A percentile compares a stretch with the other conserved stretches of the same genome.
These are phyloP conservation scores for Colletotrichum sidae DNA, from an alignment of 2,329 filamentous ascomycete species.

Conservation along the genomic window DNA sequence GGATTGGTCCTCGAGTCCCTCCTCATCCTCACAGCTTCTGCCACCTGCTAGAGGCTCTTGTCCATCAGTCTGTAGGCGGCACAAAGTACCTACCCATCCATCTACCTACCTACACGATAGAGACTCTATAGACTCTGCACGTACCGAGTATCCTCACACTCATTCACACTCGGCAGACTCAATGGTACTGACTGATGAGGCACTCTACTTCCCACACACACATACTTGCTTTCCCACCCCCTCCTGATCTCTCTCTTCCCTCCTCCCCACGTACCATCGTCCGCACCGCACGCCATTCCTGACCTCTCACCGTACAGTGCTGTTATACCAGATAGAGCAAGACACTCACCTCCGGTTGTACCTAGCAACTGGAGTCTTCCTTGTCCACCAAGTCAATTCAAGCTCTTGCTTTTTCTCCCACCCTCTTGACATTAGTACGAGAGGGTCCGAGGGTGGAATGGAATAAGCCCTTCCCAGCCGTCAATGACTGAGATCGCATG, in stretches of 20 bases:
- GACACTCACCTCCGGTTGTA: constrained; percentile 26
- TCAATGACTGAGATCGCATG: constrained; percentile 36
- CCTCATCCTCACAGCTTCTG: too few relatives aligned
- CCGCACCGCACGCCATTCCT: constrained; percentile 18
- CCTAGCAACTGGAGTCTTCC: constrained; percentile 36
- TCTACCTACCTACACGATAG: too few relatives aligned
- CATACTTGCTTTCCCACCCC: constrained; percentile 16
- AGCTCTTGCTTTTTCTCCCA: constrained; percentile 31
- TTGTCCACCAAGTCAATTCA: constrained; percentile 31
- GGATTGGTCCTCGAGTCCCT: constrained; percentile 2
- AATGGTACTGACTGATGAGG: background rate
- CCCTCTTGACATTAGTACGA: constrained; percentile 6
- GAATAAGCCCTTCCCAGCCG: constrained; percentile 33
- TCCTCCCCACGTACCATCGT: constrained; percentile 16
- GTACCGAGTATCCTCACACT: too few relatives aligned
- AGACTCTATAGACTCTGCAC: too few relatives aligned
- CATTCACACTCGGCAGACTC: background rate
- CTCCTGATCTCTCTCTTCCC: constrained; percentile 19
- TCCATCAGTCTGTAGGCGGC: too few relatives aligned
- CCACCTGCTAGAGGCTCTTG: too few relatives aligned
- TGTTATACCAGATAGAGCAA: background rate
- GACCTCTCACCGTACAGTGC: constrained; percentile 3
- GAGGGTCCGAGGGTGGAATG: constrained; percentile 37
- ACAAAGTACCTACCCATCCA: too few relatives aligned
- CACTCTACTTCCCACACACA: constrained; percentile 27